A percentile compares a stretch with the other conserved stretches of the same genome.
Evolutionary conservation across 768 basidiomycete genomes (phyloP).

Genomic region (Baorangia bicolor): DNA sequence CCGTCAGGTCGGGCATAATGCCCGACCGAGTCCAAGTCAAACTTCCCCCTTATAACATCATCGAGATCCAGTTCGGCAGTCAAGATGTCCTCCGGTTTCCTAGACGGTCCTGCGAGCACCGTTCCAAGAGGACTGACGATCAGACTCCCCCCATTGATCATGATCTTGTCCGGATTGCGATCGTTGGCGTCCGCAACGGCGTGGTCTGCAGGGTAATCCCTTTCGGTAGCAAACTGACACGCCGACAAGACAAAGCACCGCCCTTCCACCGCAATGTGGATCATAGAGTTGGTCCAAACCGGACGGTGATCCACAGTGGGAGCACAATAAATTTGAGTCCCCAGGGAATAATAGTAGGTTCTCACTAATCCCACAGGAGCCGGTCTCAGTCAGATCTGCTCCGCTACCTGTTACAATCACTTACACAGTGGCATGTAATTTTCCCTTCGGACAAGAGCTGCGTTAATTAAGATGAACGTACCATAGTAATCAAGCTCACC

Average conservation of each 20-base stretch:
- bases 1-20: constrained; percentile 62
- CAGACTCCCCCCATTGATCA: constrained; percentile 62
- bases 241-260: constrained; percentile 68
- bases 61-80: constrained; percentile 60
- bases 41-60: constrained; percentile 55
- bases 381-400: not conserved
- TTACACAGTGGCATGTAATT: constrained; percentile 66
- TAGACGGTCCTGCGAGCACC: constrained; percentile 59
- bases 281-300: constrained; percentile 57
- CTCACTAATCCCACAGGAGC: constrained; percentile 42
- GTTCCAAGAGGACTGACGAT: constrained; percentile 59
- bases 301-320: constrained; percentile 63
- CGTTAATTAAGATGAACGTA: not conserved
- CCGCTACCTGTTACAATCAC: constrained; percentile 17
- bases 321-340: constrained; percentile 61
- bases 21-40: constrained; percentile 60
- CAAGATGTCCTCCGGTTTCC: constrained; percentile 50
- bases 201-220: constrained; percentile 51
- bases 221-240: constrained; percentile 55
- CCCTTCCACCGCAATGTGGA: constrained; percentile 65
- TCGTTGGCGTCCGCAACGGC: constrained; percentile 39
- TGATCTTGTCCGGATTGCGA: constrained; percentile 45
- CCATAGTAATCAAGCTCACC: constrained; percentile 35
- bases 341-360: constrained; percentile 56
- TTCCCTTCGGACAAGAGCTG: constrained; percentile 45